phyloP scores from a whole-genome alignment of 768 basidiomycete genomes.

The Kockovaella imperatae region DNA sequence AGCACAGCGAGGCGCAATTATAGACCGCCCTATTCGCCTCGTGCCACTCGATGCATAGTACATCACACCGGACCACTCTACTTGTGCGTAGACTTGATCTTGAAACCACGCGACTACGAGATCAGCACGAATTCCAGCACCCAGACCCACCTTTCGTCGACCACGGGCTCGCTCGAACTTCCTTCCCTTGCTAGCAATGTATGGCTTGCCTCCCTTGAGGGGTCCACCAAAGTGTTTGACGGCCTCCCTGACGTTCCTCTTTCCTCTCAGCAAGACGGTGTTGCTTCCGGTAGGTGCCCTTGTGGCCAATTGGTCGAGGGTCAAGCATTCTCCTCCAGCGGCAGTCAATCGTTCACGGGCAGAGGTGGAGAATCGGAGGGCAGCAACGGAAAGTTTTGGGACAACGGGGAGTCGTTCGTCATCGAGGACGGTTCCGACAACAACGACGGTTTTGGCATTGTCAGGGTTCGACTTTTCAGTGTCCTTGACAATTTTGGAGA shows the following conservation, averaged over 20 bases:
- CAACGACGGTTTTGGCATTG: conserved; percentile 70
- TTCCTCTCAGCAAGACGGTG: conserved; percentile 86
- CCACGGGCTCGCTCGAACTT: conserved; percentile 99
- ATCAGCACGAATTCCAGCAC: background rate
- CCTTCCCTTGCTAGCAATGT: conserved; percentile 91
- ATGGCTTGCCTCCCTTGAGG: conserved; percentile 98
- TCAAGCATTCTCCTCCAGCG: conserved; percentile 89
- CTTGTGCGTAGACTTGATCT: conserved; percentile 44
- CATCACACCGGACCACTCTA: too few species aligned
- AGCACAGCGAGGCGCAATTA: too few species aligned
- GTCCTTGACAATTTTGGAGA: conserved; percentile 84
- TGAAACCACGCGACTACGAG: conserved; percentile 41
- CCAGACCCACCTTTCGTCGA: conserved; percentile 64
- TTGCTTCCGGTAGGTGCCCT: conserved; percentile 90
- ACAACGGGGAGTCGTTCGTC: conserved; percentile 77
- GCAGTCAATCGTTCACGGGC: conserved; percentile 92
- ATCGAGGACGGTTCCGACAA: conserved; percentile 88
- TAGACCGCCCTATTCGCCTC: too few species aligned
- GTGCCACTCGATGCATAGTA: too few species aligned
- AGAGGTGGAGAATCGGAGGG: conserved; percentile 84
- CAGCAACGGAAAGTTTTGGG: conserved; percentile 87
- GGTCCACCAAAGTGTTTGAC: conserved; percentile 96
- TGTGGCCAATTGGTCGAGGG: conserved; percentile 92
- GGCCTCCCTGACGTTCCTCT: conserved; percentile 86
- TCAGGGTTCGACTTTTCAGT: conserved; percentile 51